phyloP scores from a whole-genome alignment of 768 basidiomycete species.

The Trametes villosa region DNA sequence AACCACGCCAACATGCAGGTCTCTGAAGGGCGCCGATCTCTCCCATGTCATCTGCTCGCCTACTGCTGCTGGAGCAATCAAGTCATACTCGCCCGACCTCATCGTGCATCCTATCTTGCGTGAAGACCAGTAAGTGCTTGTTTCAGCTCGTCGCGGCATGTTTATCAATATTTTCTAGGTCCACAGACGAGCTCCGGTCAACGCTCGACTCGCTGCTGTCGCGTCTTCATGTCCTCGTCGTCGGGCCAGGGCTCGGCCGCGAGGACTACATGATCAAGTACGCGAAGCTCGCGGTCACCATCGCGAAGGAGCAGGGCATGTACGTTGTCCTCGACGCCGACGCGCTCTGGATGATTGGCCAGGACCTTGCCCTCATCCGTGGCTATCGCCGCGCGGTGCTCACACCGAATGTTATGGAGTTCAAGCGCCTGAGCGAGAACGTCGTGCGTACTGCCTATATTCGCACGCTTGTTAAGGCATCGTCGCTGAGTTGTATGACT shows the following conservation, averaged over 20 bases:
- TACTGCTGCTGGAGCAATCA: conserved; percentile 89
- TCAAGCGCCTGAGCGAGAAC: conserved; percentile 79
- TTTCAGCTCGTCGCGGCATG: background rate
- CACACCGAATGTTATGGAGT: conserved; percentile 95
- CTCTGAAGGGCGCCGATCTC: conserved; percentile 89
- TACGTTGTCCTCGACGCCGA: conserved; percentile 96
- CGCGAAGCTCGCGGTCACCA: conserved; percentile 72
- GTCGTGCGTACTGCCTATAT: conserved; percentile 49
- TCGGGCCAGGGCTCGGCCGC: conserved; percentile 94
- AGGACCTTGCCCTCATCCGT: conserved; percentile 71
- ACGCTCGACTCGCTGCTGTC: conserved; percentile 71
- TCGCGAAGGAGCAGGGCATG: conserved; percentile 78
- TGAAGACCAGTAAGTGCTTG: conserved; percentile 61
- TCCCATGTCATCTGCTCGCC: conserved; percentile 98
- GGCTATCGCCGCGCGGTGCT: conserved; percentile 89
- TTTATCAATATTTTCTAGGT: conserved; percentile 38
- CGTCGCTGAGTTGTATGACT: background rate
- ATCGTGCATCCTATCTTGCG: conserved; percentile 95
- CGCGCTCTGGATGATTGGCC: conserved; percentile 81
- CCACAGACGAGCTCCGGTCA: conserved; percentile 50
- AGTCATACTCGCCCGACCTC: conserved; percentile 94
- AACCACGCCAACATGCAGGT: background rate
- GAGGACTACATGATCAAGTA: conserved; percentile 88
- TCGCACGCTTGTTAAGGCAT: background rate
- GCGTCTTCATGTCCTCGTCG: conserved; percentile 89